phyloP scores from a whole-genome alignment of 306 rosid species.

The Amphicarpaea edgeworthii region DNA sequence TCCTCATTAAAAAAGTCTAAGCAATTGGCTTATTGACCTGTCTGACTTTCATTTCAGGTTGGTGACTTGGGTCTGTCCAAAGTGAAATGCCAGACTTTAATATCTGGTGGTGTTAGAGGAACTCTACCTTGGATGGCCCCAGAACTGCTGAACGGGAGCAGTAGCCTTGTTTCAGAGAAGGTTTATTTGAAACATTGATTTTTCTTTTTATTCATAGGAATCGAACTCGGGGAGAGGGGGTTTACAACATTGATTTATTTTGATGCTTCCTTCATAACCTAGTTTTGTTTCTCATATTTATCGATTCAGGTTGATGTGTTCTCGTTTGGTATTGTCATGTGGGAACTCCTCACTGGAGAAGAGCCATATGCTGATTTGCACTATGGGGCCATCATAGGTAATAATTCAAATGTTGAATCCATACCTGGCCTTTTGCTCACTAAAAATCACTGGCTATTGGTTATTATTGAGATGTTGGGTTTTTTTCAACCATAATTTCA shows the following conservation, averaged over 20 bases:
- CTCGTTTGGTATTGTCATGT: conserved; percentile 85
- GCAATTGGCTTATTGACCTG: conserved; percentile 25
- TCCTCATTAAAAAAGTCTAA: neutral
- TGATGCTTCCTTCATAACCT: conserved; percentile 14
- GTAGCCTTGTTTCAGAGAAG: conserved; percentile 96
- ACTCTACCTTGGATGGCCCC: conserved; percentile 99
- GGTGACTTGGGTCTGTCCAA: conserved; percentile 96
- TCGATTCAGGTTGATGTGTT: conserved; percentile 83
- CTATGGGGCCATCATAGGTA: conserved; percentile 96
- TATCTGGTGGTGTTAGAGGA: conserved; percentile 96
- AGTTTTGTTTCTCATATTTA: conserved; percentile 15
- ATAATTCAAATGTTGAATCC: conserved; percentile 44
- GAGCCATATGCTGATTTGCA: conserved; percentile 93
- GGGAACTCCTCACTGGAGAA: conserved; percentile 97
- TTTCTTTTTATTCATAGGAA: too few species aligned
- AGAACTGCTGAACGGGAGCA: conserved; percentile 92
- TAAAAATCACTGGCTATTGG: conserved; percentile 12
- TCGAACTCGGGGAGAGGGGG: too few species aligned
- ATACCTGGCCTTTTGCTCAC: neutral
- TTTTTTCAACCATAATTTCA: conserved; percentile 47
- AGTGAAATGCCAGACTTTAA: conserved; percentile 90
- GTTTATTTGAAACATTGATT: conserved; percentile 48
- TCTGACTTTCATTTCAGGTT: conserved; percentile 60
- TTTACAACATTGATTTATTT: conserved; percentile 5
- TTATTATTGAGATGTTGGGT: conserved; percentile 39